Evolutionary conservation across 2,329 filamentous ascomycete species (phyloP).

Genomic region (Paraphaeosphaeria minitans): DNA sequence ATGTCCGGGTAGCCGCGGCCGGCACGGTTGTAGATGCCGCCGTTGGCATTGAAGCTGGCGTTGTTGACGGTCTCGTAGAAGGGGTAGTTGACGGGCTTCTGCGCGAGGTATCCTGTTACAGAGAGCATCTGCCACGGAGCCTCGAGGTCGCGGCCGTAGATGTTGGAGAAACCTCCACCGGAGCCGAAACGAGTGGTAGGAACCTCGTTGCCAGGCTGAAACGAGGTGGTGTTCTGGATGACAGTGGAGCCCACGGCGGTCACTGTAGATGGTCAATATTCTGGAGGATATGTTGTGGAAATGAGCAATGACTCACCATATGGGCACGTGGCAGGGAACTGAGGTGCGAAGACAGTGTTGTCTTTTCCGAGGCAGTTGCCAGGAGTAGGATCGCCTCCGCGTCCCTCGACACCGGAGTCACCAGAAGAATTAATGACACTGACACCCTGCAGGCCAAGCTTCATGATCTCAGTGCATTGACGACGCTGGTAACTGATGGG

Average conservation of each 20-base stretch:
- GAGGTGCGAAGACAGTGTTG: background rate
- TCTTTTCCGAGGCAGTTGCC: background rate
- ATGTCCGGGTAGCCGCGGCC: slow-evolving; percentile 67
- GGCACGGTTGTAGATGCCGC: slow-evolving; percentile 17
- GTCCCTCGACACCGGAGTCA: slow-evolving; percentile 49
- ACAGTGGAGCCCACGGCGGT: slow-evolving; percentile 51
- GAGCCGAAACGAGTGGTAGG: slow-evolving; percentile 15
- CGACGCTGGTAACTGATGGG: slow-evolving; percentile 56
- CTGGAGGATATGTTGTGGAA: background rate
- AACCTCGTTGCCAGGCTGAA: slow-evolving; percentile 43
- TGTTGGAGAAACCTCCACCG: slow-evolving; percentile 54
- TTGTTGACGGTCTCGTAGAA: background rate
- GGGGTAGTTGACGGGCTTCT: slow-evolving; percentile 12
- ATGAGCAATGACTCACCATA: background rate
- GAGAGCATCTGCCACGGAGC: slow-evolving; percentile 36
- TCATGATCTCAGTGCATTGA: slow-evolving; percentile 55
- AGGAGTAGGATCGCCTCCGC: background rate
- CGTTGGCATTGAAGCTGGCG: background rate
- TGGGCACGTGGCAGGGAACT: background rate
- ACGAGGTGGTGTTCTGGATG: slow-evolving; percentile 41
- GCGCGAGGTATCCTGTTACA: slow-evolving; percentile 40
- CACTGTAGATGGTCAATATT: background rate
- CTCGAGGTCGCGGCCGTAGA: slow-evolving; percentile 14
- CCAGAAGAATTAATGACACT: slow-evolving; percentile 50
- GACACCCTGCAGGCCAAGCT: slow-evolving; percentile 40